Percentiles rank a stretch among this genome's conserved stretches.
phyloP scores from a whole-genome alignment of 108 stramenopile species.

The Stephanodiscus minutulus region DNA sequence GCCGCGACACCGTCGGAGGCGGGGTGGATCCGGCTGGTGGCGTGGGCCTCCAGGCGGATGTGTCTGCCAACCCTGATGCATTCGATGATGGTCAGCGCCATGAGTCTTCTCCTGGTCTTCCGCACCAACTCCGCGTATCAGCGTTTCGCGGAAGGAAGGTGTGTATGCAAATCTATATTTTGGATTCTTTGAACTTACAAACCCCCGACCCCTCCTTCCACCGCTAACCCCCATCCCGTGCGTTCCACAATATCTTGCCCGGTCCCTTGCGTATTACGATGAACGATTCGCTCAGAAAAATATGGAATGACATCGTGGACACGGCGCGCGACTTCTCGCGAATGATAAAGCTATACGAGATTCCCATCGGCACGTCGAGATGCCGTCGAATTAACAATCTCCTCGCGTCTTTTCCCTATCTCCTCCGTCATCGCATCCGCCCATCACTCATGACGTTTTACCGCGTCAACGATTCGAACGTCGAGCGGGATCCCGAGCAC shows the following conservation, averaged over 20 bases:
- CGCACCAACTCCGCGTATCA: conserved; percentile 91
- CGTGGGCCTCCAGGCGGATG: conserved; percentile 44
- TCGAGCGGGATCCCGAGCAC: conserved; percentile 74
- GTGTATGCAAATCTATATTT: not conserved
- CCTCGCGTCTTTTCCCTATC: conserved; percentile 83
- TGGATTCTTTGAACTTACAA: not conserved
- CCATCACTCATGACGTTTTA: conserved; percentile 69
- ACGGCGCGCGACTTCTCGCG: conserved; percentile 80
- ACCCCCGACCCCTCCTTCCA: not conserved
- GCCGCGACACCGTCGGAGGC: conserved; percentile 10
- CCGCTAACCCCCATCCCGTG: not conserved
- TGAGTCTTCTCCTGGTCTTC: conserved; percentile 89
- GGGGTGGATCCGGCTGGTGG: not conserved
- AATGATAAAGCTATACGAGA: conserved; percentile 81
- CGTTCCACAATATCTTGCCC: too few species aligned
- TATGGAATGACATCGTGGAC: conserved; percentile 77
- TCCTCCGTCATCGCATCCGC: conserved; percentile 80
- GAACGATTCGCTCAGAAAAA: conserved; percentile 39
- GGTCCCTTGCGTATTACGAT: not conserved
- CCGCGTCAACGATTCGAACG: conserved; percentile 61
- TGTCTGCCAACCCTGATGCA: conserved; percentile 70
- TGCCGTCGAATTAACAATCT: conserved; percentile 67
- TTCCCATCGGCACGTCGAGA: conserved; percentile 72
- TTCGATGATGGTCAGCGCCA: conserved; percentile 79
- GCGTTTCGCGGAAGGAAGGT: conserved; percentile 89